phyloP scores from a whole-genome alignment of 2,329 filamentous ascomycete species.

The Ophiosphaerella narmari region DNA sequence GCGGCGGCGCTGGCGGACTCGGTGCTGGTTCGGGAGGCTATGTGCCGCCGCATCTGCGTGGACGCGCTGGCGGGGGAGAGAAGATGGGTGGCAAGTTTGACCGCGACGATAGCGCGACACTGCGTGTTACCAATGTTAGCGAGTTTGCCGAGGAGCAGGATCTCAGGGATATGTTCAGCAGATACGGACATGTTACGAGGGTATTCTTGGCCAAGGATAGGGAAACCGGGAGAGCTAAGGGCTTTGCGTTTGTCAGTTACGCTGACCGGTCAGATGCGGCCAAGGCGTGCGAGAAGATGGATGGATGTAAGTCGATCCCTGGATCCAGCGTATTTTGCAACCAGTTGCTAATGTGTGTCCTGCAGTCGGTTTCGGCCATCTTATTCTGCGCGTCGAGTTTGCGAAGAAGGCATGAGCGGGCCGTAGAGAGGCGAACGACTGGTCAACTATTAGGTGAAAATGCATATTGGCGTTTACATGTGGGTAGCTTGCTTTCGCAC shows the following conservation, averaged over 20 bases:
- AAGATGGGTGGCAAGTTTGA: constrained; percentile 94
- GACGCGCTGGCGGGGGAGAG: constrained; percentile 74
- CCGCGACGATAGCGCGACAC: constrained; percentile 92
- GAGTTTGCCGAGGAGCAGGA: constrained; percentile 97
- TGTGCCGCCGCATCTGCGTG: constrained; percentile 90
- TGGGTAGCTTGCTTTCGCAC: background rate
- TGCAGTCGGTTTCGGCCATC: constrained; percentile 74
- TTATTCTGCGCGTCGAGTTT: constrained; percentile 86
- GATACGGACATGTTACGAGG: constrained; percentile 93
- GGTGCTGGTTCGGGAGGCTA: constrained; percentile 79
- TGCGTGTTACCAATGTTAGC: constrained; percentile 97
- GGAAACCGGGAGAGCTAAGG: constrained; percentile 94
- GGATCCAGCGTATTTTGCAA: background rate
- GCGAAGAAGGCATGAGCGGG: constrained; percentile 63
- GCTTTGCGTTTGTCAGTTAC: constrained; percentile 98
- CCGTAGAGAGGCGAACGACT: background rate
- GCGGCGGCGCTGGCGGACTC: constrained; percentile 57
- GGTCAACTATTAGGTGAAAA: background rate
- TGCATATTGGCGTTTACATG: constrained; percentile 5
- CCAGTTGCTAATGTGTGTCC: constrained; percentile 19
- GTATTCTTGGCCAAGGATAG: constrained; percentile 98
- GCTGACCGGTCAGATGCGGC: constrained; percentile 87
- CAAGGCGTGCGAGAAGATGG: constrained; percentile 95
- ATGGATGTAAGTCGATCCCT: constrained; percentile 70
- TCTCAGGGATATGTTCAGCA: constrained; percentile 96